phyloP scores from a whole-genome alignment of 1,139 yeast species.

The Suhomyces bokatorum region DNA sequence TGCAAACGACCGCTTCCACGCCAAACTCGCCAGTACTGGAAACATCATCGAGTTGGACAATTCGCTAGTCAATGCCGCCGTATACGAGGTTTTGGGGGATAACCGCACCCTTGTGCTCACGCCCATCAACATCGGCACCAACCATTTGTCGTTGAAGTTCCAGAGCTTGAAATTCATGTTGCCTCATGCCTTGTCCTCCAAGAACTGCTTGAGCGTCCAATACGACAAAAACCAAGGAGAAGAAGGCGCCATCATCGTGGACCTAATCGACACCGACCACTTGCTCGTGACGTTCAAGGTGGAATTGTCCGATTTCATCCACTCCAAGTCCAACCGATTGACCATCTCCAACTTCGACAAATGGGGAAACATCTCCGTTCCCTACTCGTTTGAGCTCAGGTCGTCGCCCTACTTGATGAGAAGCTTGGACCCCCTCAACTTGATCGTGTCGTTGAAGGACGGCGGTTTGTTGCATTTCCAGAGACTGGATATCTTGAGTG shows the following conservation, averaged over 20 bases:
- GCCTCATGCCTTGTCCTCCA: constrained; percentile 35
- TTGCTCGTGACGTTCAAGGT: constrained; percentile 37
- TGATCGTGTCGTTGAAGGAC: constrained; percentile 63
- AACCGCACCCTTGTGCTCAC: constrained; percentile 30
- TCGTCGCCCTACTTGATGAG: constrained; percentile 55
- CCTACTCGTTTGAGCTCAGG: constrained; percentile 73
- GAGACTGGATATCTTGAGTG: constrained; percentile 36
- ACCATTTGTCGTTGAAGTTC: constrained; percentile 26
- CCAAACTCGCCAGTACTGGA: constrained; percentile 26
- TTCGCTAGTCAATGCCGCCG: constrained; percentile 26
- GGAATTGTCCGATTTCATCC: constrained; percentile 32
- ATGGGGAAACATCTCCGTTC: constrained; percentile 69
- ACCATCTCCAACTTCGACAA: constrained; percentile 32
- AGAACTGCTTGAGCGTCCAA: constrained; percentile 24
- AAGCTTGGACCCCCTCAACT: constrained; percentile 42
- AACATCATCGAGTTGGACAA: constrained; percentile 23
- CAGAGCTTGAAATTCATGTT: constrained; percentile 32
- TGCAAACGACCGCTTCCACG: constrained; percentile 28
- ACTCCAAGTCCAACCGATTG: constrained; percentile 19
- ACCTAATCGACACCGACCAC: constrained; percentile 23
- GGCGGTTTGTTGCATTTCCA: constrained; percentile 65
- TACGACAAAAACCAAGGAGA: constrained; percentile 8
- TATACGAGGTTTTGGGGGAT: constrained; percentile 34
- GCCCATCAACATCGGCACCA: constrained; percentile 29
- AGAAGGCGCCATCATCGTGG: constrained; percentile 22